Evolutionary conservation across 805 yeast species (phyloP).

Genomic region (Metschnikowia kofuensis): DNA sequence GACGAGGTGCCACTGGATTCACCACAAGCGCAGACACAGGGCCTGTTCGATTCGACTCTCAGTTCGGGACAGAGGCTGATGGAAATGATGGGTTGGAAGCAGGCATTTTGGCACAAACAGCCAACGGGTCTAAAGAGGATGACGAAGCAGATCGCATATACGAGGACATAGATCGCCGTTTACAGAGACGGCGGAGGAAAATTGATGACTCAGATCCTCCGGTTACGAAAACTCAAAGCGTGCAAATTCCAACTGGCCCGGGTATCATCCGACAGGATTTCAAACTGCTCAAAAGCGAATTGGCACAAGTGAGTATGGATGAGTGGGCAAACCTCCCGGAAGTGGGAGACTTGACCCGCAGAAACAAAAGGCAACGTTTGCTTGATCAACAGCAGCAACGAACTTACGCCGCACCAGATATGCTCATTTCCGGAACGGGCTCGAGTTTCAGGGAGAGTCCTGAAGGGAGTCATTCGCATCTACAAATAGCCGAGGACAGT

Average conservation of each 20-base stretch:
- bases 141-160: constrained; percentile 77
- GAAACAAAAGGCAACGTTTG: constrained; percentile 68
- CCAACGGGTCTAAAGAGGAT: constrained; percentile 49
- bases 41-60: constrained; percentile 18
- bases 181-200: constrained; percentile 26
- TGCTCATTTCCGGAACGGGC: constrained; percentile 41
- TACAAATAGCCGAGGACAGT: background rate
- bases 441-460: constrained; percentile 13
- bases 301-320: constrained; percentile 56
- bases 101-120: constrained; percentile 28
- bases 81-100: constrained; percentile 30
- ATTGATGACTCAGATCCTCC: background rate
- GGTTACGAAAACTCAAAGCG: constrained; percentile 2
- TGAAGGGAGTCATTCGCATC: background rate
- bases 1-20: constrained; percentile 94
- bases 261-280: constrained; percentile 47
- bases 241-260: constrained; percentile 14
- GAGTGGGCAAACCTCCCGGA: constrained; percentile 87
- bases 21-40: constrained; percentile 80
- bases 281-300: constrained; percentile 61
- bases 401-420: constrained; percentile 81
- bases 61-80: constrained; percentile 23
- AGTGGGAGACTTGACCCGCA: constrained; percentile 79
- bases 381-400: constrained; percentile 62
- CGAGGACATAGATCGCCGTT: constrained; percentile 59